Percentiles rank a stretch among this genome's conserved stretches.
Evolutionary conservation across 2,329 filamentous ascomycete genomes (phyloP).

Genomic region (Neocucurbitaria cava): DNA sequence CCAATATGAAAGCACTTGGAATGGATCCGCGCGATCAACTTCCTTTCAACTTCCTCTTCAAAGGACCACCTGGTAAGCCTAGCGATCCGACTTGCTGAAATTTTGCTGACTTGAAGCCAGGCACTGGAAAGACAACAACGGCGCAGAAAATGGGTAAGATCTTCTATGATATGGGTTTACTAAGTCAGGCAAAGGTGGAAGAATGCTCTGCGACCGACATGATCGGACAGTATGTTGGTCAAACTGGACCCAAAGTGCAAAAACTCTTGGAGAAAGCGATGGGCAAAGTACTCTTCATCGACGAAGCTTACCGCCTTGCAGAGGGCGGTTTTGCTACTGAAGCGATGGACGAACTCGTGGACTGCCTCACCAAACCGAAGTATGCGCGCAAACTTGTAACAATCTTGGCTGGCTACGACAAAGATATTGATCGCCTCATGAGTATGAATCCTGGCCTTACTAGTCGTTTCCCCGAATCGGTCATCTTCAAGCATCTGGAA

Average conservation of each 20-base stretch:
- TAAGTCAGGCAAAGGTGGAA: conserved; percentile 65
- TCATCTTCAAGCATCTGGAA: conserved; percentile 60
- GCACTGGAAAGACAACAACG: conserved; percentile 76
- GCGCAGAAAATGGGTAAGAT: conserved; percentile 78
- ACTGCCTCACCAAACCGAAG: conserved; percentile 62
- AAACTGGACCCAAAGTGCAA: conserved; percentile 72
- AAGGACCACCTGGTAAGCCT: conserved; percentile 65
- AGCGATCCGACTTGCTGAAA: not conserved
- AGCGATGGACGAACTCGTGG: conserved; percentile 61
- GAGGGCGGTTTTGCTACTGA: conserved; percentile 65
- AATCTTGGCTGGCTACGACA: conserved; percentile 73
- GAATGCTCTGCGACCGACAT: conserved; percentile 74
- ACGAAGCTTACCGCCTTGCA: conserved; percentile 73
- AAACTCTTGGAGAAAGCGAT: conserved; percentile 67
- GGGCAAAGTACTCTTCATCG: conserved; percentile 73
- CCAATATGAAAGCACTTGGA: conserved; percentile 58
- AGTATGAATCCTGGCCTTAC: conserved; percentile 67
- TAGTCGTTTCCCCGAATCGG: conserved; percentile 68
- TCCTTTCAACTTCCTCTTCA: conserved; percentile 74
- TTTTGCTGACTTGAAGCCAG: conserved; percentile 39
- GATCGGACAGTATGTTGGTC: conserved; percentile 72
- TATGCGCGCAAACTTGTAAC: conserved; percentile 68
- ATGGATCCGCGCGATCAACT: conserved; percentile 66
- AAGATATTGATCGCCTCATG: conserved; percentile 70
- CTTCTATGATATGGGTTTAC: conserved; percentile 76